Conservation (phyloP, 257 asterid genomes). For the Ligustrum vulgare region DNA sequence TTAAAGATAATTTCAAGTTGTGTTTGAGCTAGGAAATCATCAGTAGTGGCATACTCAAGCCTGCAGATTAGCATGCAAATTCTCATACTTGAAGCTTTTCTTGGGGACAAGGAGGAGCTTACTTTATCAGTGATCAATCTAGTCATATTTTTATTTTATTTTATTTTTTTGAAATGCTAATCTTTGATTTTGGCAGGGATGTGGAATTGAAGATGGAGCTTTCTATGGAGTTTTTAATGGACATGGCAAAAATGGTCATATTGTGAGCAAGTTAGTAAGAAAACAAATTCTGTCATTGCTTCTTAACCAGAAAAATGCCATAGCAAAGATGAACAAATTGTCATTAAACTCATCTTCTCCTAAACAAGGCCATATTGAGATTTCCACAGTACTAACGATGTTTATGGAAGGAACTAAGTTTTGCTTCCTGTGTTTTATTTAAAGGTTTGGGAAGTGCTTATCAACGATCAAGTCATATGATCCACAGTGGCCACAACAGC, state of each 20-base stretch:
- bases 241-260: conserved; percentile 76
- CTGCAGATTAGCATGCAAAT: no score
- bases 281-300: conserved; percentile 65
- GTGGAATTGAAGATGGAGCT: conserved; percentile 62
- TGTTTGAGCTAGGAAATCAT: no score
- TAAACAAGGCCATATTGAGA: neutral
- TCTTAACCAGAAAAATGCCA: conserved; percentile 45
- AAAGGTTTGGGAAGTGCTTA: conserved; percentile 89
- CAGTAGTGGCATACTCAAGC: no score
- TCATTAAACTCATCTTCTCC: conserved; percentile 9
- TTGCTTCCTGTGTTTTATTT: neutral
- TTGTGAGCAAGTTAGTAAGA: conserved; percentile 63
- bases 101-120: no score
- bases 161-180: no score
- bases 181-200: conserved; percentile 44
- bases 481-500: conserved; percentile 56
- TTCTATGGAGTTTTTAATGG: conserved; percentile 81
- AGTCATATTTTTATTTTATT: no score
- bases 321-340: conserved; percentile 29
- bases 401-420: neutral
- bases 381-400: neutral
- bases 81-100: no score
- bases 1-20: no score
- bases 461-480: conserved; percentile 57
- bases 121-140: no score